These are phyloP conservation scores for Erythrobasidium hasegawianum DNA, from an alignment of 1,284 basidiomycete species.

Conservation along the genomic window DNA sequence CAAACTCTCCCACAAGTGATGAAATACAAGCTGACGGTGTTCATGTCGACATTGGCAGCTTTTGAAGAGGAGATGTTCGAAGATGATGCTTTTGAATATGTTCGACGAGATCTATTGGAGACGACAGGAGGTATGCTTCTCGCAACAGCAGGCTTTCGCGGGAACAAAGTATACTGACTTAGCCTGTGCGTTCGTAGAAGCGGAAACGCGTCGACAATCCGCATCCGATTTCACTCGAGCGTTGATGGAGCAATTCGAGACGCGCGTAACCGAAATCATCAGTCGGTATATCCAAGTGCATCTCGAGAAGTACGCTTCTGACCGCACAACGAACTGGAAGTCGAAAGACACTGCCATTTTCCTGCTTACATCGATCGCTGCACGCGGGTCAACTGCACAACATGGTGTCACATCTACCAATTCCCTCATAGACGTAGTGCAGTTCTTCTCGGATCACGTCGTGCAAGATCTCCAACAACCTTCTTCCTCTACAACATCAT, in stretches of 20 bases:
- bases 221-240: constrained; percentile 89
- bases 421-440: constrained; percentile 83
- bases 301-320: constrained; percentile 54
- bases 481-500: constrained; percentile 54
- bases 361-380: constrained; percentile 84
- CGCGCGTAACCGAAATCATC: constrained; percentile 78
- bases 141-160: too few species aligned
- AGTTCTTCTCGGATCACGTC: constrained; percentile 91
- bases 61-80: constrained; percentile 95
- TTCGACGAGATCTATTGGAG: constrained; percentile 69
- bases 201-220: constrained; percentile 78
- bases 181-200: too few species aligned
- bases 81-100: constrained; percentile 93
- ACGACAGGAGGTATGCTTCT: constrained; percentile 21
- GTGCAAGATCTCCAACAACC: constrained; percentile 76
- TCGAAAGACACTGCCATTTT: constrained; percentile 96
- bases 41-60: constrained; percentile 54
- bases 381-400: constrained; percentile 72
- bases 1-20: constrained; percentile 11
- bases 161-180: too few species aligned
- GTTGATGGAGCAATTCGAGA: constrained; percentile 73
- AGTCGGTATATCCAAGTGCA: constrained; percentile 75
- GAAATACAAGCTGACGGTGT: too few species aligned
- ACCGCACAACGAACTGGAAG: constrained; percentile 75
- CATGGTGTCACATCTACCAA: constrained; percentile 93